Conservation (phyloP, 2,329 filamentous ascomycete species). For the Nannizzia gypsea region DNA sequence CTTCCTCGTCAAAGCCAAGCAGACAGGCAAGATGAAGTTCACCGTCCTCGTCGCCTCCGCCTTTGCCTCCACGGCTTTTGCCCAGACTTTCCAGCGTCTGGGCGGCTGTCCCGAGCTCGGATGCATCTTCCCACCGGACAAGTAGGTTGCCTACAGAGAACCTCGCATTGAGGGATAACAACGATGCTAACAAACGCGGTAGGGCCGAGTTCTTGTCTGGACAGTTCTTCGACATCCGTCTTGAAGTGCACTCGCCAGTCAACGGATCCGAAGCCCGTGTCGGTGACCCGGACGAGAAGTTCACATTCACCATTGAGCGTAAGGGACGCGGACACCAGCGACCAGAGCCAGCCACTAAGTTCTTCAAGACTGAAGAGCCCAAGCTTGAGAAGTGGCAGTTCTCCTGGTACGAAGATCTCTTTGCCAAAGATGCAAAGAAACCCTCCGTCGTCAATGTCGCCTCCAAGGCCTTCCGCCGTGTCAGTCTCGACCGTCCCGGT, state of each 20-base stretch:
- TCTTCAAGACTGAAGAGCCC: constrained; percentile 59
- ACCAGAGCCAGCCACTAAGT: constrained; percentile 48
- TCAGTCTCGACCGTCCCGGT: constrained; percentile 67
- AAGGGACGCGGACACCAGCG: constrained; percentile 35
- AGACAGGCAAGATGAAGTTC: constrained; percentile 18
- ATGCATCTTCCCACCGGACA: constrained; percentile 48
- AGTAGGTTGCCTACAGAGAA: constrained; percentile 28
- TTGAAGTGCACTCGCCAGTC: constrained; percentile 68
- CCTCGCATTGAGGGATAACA: background rate
- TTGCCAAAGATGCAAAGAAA: constrained; percentile 57
- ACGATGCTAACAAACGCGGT: background rate
- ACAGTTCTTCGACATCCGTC: constrained; percentile 71
- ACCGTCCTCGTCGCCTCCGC: constrained; percentile 18
- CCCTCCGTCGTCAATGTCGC: constrained; percentile 68
- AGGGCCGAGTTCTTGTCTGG: constrained; percentile 70
- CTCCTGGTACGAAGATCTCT: constrained; percentile 74
- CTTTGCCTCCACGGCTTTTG: constrained; percentile 22
- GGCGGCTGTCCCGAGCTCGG: constrained; percentile 46
- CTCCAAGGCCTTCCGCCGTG: constrained; percentile 62
- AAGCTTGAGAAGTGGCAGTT: constrained; percentile 71
- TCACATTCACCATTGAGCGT: constrained; percentile 62
- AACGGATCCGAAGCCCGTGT: constrained; percentile 72
- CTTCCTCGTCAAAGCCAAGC: background rate
- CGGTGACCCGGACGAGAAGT: constrained; percentile 56
- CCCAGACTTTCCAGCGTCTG: constrained; percentile 46